Conservation (phyloP, 805 yeast species). For the Ogataea sp. region DNA sequence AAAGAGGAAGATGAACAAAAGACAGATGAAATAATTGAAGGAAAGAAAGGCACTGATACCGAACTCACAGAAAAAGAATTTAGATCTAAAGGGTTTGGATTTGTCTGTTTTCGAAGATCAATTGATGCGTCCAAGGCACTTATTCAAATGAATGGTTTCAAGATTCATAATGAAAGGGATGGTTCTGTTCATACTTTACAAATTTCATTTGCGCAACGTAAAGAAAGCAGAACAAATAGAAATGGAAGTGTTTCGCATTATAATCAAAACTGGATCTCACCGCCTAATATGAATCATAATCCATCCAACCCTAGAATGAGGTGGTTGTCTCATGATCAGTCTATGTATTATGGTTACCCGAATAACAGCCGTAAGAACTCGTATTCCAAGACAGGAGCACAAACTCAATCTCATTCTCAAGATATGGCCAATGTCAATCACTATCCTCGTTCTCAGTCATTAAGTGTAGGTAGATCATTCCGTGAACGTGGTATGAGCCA, state of each 20-base stretch:
- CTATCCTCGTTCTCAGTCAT: too few relatives aligned
- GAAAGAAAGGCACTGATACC: too few relatives aligned
- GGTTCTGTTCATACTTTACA: conserved; percentile 13
- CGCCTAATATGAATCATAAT: neutral
- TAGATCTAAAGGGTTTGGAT: conserved; percentile 71
- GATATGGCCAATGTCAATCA: too few relatives aligned
- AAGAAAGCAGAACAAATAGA: conserved; percentile 40
- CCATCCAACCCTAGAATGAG: too few relatives aligned
- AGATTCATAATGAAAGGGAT: conserved; percentile 15
- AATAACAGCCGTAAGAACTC: too few relatives aligned
- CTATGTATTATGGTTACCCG: too few relatives aligned
- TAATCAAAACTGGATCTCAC: too few relatives aligned
- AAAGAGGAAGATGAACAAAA: conserved; percentile 4
- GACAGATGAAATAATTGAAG: too few relatives aligned
- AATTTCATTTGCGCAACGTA: conserved; percentile 74
- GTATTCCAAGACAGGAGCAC: too few relatives aligned
- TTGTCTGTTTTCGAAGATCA: conserved; percentile 64
- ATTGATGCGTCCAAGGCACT: conserved; percentile 64
- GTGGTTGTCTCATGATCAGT: neutral
- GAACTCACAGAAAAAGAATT: conserved; percentile 10
- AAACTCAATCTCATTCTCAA: too few relatives aligned
- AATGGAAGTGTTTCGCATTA: conserved; percentile 25
- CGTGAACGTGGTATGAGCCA: too few relatives aligned
- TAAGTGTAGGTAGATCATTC: too few relatives aligned
- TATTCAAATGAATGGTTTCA: conserved; percentile 50